Conservation (phyloP, 768 basidiomycete genomes). For the Tylopilus balloui region DNA sequence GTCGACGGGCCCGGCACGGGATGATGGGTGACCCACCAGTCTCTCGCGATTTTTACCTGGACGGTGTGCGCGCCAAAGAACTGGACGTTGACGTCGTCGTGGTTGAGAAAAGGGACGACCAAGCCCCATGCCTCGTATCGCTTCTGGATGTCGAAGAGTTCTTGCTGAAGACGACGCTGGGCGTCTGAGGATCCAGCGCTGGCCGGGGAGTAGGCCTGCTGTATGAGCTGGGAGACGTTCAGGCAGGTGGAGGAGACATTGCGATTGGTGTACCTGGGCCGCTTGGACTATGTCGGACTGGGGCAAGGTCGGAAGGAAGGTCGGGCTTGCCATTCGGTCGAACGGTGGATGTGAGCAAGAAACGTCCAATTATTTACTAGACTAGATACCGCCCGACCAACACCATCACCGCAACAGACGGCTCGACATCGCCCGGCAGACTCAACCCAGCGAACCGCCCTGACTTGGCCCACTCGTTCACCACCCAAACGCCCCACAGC, state of each 20-base stretch:
- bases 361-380: too few relatives aligned
- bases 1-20: background rate
- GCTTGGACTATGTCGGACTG: slow-evolving; percentile 54
- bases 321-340: slow-evolving; percentile 26
- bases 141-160: slow-evolving; percentile 74
- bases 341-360: too few relatives aligned
- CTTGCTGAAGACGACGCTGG: slow-evolving; percentile 61
- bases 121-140: slow-evolving; percentile 80
- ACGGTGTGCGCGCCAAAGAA: slow-evolving; percentile 95
- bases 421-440: slow-evolving; percentile 9
- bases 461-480: slow-evolving; percentile 36
- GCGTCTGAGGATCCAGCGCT: slow-evolving; percentile 51
- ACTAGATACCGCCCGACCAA: slow-evolving; percentile 1
- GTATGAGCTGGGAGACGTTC: slow-evolving; percentile 50
- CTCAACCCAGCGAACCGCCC: slow-evolving; percentile 5
- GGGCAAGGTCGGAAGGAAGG: slow-evolving; percentile 51
- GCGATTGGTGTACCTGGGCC: slow-evolving; percentile 44
- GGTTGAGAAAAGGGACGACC: slow-evolving; percentile 68
- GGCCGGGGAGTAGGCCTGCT: slow-evolving; percentile 57
- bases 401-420: slow-evolving; percentile 26
- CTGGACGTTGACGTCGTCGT: slow-evolving; percentile 77
- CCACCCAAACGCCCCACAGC: slow-evolving; percentile 44
- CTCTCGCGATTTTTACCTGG: slow-evolving; percentile 89
- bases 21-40: slow-evolving; percentile 61
- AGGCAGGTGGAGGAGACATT: slow-evolving; percentile 10